Evolutionary conservation across 148 eudicot genomes (phyloP).

Genomic region (Camellia lanceoleosa): DNA sequence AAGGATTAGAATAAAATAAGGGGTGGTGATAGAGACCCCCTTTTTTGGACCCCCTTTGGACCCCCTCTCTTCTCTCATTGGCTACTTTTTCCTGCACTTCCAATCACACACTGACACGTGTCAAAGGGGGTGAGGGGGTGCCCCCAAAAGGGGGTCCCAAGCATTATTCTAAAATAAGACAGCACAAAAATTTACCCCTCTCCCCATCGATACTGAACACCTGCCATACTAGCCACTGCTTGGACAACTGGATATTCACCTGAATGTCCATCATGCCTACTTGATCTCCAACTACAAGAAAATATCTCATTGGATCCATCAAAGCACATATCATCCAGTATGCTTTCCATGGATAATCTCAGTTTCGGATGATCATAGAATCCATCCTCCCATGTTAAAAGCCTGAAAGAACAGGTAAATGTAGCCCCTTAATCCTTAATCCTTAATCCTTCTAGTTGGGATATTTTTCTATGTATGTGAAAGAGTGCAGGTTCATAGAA

Average conservation of each 20-base stretch:
- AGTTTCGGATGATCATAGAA: constrained; percentile 39
- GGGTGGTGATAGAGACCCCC: no score
- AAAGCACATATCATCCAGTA: constrained; percentile 18
- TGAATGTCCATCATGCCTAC: constrained; percentile 20
- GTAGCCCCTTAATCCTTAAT: no score
- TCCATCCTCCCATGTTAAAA: constrained; percentile 73
- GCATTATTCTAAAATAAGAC: no score
- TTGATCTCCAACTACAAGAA: constrained; percentile 20
- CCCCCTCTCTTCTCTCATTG: no score
- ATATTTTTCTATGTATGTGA: no score
- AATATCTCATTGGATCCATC: constrained; percentile 24
- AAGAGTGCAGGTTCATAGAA: no score
- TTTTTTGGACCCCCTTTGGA: no score
- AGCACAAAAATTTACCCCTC: constrained; percentile 56
- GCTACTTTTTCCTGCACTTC: no score
- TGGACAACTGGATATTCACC: constrained; percentile 31
- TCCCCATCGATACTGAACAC: constrained; percentile 52
- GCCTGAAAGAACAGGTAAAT: constrained; percentile 34
- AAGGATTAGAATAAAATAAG: neutral
- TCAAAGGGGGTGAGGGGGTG: no score
- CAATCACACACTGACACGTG: no score
- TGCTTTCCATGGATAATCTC: constrained; percentile 25
- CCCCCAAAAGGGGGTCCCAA: no score
- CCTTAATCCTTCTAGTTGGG: no score
- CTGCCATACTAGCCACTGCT: constrained; percentile 47